Percentiles rank a stretch among this genome's conserved stretches.
These are phyloP conservation scores for Albizia julibrissin DNA, from an alignment of 306 rosid genomes.

Conservation along the genomic window DNA sequence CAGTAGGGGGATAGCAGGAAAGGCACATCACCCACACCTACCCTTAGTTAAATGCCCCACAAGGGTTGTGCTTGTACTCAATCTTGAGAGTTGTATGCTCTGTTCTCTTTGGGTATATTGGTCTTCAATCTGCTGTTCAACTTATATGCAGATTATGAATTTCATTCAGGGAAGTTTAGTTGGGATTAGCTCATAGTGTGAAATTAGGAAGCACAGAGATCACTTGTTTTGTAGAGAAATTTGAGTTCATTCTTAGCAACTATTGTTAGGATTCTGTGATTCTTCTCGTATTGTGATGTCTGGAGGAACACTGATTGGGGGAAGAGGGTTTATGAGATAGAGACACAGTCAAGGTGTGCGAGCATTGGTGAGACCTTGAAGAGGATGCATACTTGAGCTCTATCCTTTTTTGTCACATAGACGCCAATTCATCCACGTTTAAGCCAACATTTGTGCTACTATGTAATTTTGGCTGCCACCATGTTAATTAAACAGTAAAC, in stretches of 20 bases:
- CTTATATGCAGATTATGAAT: conserved; percentile 23
- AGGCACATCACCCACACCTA: too few species aligned
- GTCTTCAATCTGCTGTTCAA: too few species aligned
- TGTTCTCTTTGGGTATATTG: too few species aligned
- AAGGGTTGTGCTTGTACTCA: too few species aligned
- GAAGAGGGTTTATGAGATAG: conserved; percentile 85
- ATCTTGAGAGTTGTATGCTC: too few species aligned
- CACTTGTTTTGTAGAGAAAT: conserved; percentile 20
- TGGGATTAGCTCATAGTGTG: conserved; percentile 21
- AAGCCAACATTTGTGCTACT: too few species aligned
- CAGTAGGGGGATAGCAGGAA: too few species aligned
- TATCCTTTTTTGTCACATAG: conserved; percentile 35
- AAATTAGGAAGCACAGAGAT: conserved; percentile 22
- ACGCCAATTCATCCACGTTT: too few species aligned
- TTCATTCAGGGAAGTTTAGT: conserved; percentile 32
- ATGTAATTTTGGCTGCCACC: too few species aligned
- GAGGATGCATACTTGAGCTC: conserved; percentile 90
- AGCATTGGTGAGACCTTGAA: conserved; percentile 94
- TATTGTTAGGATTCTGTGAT: conserved; percentile 42
- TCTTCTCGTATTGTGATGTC: conserved; percentile 54
- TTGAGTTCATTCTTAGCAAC: conserved; percentile 29
- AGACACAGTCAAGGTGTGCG: conserved; percentile 90
- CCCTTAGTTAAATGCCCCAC: too few species aligned
- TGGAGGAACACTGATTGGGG: conserved; percentile 85
- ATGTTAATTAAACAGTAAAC: too few species aligned